Evolutionary conservation across 1,284 basidiomycete species (phyloP).

Genomic region (Ceratobasidium sp.): DNA sequence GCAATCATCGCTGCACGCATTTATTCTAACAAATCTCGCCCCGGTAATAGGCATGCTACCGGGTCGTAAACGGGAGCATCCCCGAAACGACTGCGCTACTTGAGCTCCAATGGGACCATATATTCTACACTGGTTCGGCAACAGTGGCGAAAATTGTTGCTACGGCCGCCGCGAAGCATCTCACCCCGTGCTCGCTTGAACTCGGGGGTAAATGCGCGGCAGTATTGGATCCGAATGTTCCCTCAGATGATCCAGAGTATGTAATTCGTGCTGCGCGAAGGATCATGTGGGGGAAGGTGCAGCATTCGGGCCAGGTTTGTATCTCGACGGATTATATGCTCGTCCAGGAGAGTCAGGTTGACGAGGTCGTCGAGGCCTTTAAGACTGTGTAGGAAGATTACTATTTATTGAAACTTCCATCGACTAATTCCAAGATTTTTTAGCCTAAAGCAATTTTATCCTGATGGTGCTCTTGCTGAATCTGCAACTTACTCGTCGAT

Average conservation of each 20-base stretch:
- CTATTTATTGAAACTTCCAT: not conserved
- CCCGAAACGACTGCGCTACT: conserved; percentile 63
- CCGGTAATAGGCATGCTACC: conserved; percentile 46
- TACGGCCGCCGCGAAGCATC: conserved; percentile 70
- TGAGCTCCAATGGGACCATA: conserved; percentile 65
- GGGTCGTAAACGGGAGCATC: conserved; percentile 65
- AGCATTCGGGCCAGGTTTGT: conserved; percentile 41
- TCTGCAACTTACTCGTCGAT: conserved; percentile 34
- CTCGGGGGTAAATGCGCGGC: conserved; percentile 74
- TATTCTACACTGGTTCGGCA: conserved; percentile 56
- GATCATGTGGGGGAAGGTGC: conserved; percentile 40
- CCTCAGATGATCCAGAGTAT: conserved; percentile 52
- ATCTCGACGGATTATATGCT: conserved; percentile 41
- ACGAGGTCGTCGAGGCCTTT: conserved; percentile 38
- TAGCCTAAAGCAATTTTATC: conserved; percentile 29
- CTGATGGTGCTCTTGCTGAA: conserved; percentile 30
- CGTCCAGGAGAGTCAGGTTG: conserved; percentile 32
- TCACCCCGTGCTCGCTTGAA: conserved; percentile 76
- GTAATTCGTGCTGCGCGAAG: conserved; percentile 58
- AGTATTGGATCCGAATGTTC: conserved; percentile 59
- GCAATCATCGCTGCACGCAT: too few relatives aligned
- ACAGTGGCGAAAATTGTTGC: conserved; percentile 69
- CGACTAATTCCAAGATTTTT: not conserved
- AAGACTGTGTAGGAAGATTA: conserved; percentile 18
- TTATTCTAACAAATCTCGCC: too few relatives aligned